Conservation (phyloP, 306 rosid genomes). For the Geum urbanum region DNA sequence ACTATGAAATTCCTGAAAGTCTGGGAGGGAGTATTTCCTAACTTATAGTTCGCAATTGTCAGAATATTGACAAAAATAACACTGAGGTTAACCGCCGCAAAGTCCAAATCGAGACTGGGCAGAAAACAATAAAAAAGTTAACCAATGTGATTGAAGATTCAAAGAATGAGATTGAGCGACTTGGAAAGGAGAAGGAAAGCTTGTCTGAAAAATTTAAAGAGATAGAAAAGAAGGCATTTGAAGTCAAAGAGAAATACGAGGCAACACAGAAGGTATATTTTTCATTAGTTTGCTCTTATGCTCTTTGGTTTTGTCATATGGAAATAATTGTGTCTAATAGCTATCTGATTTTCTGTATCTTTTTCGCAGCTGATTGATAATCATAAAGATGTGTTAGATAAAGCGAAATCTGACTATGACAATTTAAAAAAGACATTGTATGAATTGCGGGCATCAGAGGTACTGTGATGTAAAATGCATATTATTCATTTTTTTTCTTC, state of each 20-base stretch:
- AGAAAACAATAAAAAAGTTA: slow-evolving; percentile 75
- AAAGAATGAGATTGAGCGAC: slow-evolving; percentile 67
- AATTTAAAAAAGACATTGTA: slow-evolving; percentile 64
- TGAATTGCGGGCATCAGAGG: slow-evolving; percentile 84
- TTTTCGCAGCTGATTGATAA: slow-evolving; percentile 58
- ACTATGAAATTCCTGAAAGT: slow-evolving; percentile 18
- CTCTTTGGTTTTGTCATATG: neutral
- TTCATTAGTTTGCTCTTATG: slow-evolving; percentile 9
- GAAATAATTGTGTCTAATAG: neutral
- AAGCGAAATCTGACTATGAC: slow-evolving; percentile 59
- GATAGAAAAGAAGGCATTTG: slow-evolving; percentile 78
- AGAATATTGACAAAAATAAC: slow-evolving; percentile 78
- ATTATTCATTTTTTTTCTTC: slow-evolving; percentile 11
- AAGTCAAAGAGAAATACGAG: slow-evolving; percentile 65
- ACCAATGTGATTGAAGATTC: slow-evolving; percentile 78
- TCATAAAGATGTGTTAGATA: slow-evolving; percentile 59
- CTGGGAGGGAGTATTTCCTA: slow-evolving; percentile 24
- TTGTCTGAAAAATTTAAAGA: slow-evolving; percentile 57
- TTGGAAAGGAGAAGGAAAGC: slow-evolving; percentile 59
- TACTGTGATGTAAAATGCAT: slow-evolving; percentile 24
- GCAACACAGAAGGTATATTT: slow-evolving; percentile 60
- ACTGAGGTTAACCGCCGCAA: slow-evolving; percentile 86
- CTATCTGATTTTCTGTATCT: slow-evolving; percentile 20
- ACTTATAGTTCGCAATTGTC: slow-evolving; percentile 29
- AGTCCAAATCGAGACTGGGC: slow-evolving; percentile 85